Evolutionary conservation across 257 asterid species (phyloP), one percentile per base, ranked within the genome.

Genomic region (Solanum corneliomulleri): DNA sequence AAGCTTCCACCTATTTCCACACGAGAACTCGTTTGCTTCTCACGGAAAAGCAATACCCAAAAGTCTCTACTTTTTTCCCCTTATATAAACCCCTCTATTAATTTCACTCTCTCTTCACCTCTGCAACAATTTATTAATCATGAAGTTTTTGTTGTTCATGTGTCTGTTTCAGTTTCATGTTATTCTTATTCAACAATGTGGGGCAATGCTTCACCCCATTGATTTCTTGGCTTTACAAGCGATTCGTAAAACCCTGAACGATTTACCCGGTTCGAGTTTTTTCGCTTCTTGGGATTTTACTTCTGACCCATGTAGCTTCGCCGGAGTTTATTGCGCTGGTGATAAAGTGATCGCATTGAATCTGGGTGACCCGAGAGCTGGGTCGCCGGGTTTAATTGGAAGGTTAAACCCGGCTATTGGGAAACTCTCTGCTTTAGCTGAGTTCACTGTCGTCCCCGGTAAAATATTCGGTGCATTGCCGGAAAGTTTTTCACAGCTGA

Each of bases 211-310:
- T 37, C 91, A 95, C 94, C 98, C 99, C 0, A 82, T 90, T 58
- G 99, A 97, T 92, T 97, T 97, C 91, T 89, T 97, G 88, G 98
- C 99, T 1, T 66, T 97, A 42, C 99, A 97, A 82, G 90, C 99
- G 3, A 92, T 96, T 23, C 90, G 93, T 9, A 95, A 95, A 87
- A 85, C 93, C 86, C 87, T 96, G 70, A 83, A 47, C 87, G 99
- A 96, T 92, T 85, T 95, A 87, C 99, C 99, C 3, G 98, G 98
- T 12, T 96, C 99, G 0, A 92, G 91, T 76, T 96, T 89, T 35
- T 92, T 96, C 21, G 91, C 92, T 58, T 94, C 99, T 2, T 96
- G 99, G 99, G 99, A 96, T 89, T 96, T 96, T 89, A 96, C 99
- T 42, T 91, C 98, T 5, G 98, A 96, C 68, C 99, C 99, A 1